Evolutionary conservation across 257 asterid genomes (phyloP).

Genomic region (Solanum piurae): DNA sequence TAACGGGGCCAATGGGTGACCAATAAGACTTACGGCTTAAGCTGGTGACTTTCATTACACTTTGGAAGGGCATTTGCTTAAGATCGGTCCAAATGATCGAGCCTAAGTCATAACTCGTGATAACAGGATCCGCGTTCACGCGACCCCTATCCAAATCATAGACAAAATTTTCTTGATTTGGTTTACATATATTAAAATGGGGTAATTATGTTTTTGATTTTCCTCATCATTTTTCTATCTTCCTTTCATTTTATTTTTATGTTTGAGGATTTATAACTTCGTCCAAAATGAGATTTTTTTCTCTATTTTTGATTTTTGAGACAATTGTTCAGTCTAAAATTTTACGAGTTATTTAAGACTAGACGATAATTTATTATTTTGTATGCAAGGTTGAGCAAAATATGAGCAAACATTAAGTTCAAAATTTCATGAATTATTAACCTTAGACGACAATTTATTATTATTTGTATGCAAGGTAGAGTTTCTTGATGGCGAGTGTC

Average conservation of each 20-base stretch:
- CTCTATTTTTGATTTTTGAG: background rate
- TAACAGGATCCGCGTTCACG: rapidly evolving
- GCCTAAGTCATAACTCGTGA: too few species aligned
- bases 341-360: too few species aligned
- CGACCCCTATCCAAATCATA: too few species aligned
- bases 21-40: rapidly evolving
- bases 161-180: background rate
- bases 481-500: too few species aligned
- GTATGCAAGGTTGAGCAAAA: too few species aligned
- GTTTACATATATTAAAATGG: background rate
- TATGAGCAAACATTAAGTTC: too few species aligned
- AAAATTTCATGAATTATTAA: too few species aligned
- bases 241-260: background rate
- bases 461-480: too few species aligned
- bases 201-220: background rate
- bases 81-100: background rate
- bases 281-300: too few species aligned
- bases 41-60: background rate
- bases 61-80: rapidly evolving
- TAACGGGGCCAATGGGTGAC: rapidly evolving
- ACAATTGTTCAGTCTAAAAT: too few species aligned
- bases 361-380: too few species aligned
- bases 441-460: too few species aligned
- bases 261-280: background rate
- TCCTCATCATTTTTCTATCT: background rate